These are phyloP conservation scores for Penicillium parvum DNA, from an alignment of 495 filamentous ascomycete species.

Conservation along the genomic window DNA sequence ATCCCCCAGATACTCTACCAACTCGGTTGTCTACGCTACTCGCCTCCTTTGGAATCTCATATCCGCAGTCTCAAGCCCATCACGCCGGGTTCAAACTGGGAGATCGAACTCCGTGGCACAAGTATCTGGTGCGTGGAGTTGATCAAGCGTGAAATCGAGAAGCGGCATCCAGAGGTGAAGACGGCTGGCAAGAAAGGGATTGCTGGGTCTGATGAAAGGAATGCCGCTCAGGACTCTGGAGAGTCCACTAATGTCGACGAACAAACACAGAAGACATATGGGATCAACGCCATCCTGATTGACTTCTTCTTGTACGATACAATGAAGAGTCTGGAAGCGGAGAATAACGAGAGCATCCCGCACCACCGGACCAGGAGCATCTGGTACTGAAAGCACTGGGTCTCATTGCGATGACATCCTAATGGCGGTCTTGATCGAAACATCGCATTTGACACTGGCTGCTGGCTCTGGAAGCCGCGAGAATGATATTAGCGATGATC, in stretches of 20 bases:
- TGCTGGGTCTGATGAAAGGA: background rate
- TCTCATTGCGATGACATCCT: slow-evolving; percentile 7
- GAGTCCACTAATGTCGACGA: slow-evolving; percentile 13
- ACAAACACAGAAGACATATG: slow-evolving; percentile 19
- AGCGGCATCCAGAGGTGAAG: slow-evolving; percentile 59
- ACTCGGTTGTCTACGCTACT: slow-evolving; percentile 78
- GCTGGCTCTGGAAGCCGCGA: slow-evolving; percentile 10
- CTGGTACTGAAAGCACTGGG: slow-evolving; percentile 67
- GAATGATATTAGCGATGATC: background rate
- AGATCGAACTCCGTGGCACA: slow-evolving; percentile 82
- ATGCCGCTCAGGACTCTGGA: slow-evolving; percentile 1
- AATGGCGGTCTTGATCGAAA: background rate
- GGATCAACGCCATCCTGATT: slow-evolving; percentile 84
- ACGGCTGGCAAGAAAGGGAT: slow-evolving; percentile 11
- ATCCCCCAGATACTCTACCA: slow-evolving; percentile 89
- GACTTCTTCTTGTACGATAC: slow-evolving; percentile 97
- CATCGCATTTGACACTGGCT: background rate
- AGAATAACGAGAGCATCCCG: slow-evolving; percentile 59
- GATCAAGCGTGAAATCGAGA: slow-evolving; percentile 76
- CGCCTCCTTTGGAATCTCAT: slow-evolving; percentile 67
- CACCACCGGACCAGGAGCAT: slow-evolving; percentile 93
- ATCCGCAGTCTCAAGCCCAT: slow-evolving; percentile 61
- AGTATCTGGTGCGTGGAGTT: slow-evolving; percentile 94
- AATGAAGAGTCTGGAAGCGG: slow-evolving; percentile 72
- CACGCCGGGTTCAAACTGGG: slow-evolving; percentile 70